These are phyloP conservation scores for Fusarium sp. DNA, from an alignment of 2,329 filamentous ascomycete species.

Conservation along the genomic window DNA sequence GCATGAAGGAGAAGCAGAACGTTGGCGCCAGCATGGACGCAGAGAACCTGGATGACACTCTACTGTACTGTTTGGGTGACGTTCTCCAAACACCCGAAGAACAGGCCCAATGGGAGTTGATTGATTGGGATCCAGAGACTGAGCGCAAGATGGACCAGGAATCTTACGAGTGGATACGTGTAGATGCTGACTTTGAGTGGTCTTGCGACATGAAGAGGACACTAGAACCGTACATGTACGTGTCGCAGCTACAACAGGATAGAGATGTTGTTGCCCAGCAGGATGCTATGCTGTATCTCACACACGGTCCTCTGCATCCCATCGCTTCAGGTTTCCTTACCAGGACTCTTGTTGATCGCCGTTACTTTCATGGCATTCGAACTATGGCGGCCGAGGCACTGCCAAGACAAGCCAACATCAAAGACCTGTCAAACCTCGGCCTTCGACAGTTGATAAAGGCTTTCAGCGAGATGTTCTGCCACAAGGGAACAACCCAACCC, in stretches of 20 bases:
- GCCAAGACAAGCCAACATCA: constrained; percentile 76
- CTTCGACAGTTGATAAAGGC: constrained; percentile 85
- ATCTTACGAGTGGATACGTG: constrained; percentile 97
- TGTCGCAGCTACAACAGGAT: constrained; percentile 96
- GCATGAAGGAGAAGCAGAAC: constrained; percentile 78
- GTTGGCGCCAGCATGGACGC: constrained; percentile 68
- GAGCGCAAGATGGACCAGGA: constrained; percentile 94
- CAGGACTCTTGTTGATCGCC: constrained; percentile 87
- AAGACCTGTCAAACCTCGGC: constrained; percentile 78
- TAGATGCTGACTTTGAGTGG: constrained; percentile 99
- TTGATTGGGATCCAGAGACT: constrained; percentile 89
- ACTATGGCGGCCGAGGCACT: constrained; percentile 84
- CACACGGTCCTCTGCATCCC: constrained; percentile 73
- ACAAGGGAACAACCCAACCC: constrained; percentile 80
- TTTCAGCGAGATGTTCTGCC: constrained; percentile 90
- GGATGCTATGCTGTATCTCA: constrained; percentile 80
- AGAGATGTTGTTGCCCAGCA: constrained; percentile 92
- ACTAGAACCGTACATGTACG: constrained; percentile 96
- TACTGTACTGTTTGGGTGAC: constrained; percentile 92
- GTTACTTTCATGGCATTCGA: constrained; percentile 94
- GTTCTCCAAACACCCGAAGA: constrained; percentile 87
- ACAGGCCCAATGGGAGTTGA: constrained; percentile 82
- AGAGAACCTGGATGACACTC: constrained; percentile 78
- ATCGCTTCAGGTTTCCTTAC: constrained; percentile 90
- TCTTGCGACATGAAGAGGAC: constrained; percentile 83